A percentile compares a stretch with the other conserved stretches of the same genome.
Conservation (phyloP, 2,329 filamentous ascomycete genomes). For the Sporothrix pallida region DNA sequence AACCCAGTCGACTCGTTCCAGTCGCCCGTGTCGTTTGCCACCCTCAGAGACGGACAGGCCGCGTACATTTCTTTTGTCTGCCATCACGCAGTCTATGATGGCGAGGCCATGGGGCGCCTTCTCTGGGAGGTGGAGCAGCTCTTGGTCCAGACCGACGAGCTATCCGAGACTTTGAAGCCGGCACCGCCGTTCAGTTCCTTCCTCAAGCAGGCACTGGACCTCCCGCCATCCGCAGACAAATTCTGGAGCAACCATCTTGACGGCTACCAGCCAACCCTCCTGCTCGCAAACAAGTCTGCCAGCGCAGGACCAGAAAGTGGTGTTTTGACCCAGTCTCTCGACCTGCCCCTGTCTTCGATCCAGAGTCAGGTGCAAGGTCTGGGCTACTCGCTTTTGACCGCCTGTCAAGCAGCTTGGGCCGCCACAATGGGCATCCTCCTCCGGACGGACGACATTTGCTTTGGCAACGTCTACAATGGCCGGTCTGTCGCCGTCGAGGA, state of each 20-base stretch:
- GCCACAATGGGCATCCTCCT: constrained; percentile 65
- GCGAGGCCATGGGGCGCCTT: constrained; percentile 72
- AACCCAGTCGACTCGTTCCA: constrained; percentile 51
- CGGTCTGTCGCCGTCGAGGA: constrained; percentile 69
- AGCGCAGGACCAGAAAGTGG: neutral
- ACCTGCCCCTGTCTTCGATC: constrained; percentile 52
- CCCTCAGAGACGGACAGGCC: constrained; percentile 45
- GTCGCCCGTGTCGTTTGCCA: constrained; percentile 54
- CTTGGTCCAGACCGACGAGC: constrained; percentile 50
- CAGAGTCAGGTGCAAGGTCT: constrained; percentile 57
- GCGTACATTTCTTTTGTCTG: constrained; percentile 57
- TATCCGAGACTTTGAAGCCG: constrained; percentile 30
- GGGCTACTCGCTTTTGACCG: constrained; percentile 66
- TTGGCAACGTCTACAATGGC: constrained; percentile 85
- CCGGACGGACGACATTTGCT: constrained; percentile 71
- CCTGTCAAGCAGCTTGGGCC: constrained; percentile 77
- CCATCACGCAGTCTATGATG: constrained; percentile 89
- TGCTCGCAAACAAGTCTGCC: constrained; percentile 23
- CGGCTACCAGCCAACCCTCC: constrained; percentile 50
- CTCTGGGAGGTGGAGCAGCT: constrained; percentile 71
- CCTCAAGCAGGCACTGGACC: constrained; percentile 61
- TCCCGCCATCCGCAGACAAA: constrained; percentile 55
- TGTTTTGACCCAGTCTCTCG: constrained; percentile 42
- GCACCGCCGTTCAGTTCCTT: constrained; percentile 67
- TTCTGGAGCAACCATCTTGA: constrained; percentile 71